phyloP scores from a whole-genome alignment of 2,329 filamentous ascomycete genomes.

The Cladosporium sp. region DNA sequence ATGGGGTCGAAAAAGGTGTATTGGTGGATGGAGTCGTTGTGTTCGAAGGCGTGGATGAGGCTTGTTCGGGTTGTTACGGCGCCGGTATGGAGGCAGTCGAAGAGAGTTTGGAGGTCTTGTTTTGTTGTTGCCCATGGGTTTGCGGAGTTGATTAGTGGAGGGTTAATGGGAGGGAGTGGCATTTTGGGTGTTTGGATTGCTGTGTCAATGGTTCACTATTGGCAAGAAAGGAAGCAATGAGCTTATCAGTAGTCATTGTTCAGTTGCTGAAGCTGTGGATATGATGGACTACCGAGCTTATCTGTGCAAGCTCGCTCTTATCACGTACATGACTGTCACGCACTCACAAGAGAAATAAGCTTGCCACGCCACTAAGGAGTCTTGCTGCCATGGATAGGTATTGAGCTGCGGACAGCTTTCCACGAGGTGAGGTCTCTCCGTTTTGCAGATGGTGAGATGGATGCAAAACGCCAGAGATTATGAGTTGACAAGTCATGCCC shows the following conservation, averaged over 20 bases:
- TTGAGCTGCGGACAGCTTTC: neutral
- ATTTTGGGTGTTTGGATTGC: constrained; percentile 23
- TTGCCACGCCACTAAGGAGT: neutral
- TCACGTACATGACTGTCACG: neutral
- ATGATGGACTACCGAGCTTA: constrained; percentile 1
- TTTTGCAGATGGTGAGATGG: neutral
- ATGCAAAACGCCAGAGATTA: neutral
- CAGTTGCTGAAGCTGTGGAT: neutral
- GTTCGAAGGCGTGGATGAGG: constrained; percentile 64
- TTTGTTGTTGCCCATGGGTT: constrained; percentile 73
- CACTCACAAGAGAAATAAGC: neutral
- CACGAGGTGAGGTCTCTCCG: neutral
- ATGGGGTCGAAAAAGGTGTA: constrained; percentile 64
- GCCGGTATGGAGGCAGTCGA: constrained; percentile 64
- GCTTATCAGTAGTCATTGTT: neutral
- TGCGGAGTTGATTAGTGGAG: constrained; percentile 69
- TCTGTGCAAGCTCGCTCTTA: neutral
- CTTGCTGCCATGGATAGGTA: neutral
- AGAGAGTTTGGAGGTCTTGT: constrained; percentile 63
- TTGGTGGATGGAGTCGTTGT: constrained; percentile 63
- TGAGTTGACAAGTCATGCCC: neutral
- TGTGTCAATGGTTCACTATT: neutral
- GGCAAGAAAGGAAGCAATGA: neutral
- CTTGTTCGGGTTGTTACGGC: constrained; percentile 75
- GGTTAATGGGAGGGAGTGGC: constrained; percentile 54